Conservation (phyloP, 805 yeast genomes). For the Candida ipomoeae region DNA sequence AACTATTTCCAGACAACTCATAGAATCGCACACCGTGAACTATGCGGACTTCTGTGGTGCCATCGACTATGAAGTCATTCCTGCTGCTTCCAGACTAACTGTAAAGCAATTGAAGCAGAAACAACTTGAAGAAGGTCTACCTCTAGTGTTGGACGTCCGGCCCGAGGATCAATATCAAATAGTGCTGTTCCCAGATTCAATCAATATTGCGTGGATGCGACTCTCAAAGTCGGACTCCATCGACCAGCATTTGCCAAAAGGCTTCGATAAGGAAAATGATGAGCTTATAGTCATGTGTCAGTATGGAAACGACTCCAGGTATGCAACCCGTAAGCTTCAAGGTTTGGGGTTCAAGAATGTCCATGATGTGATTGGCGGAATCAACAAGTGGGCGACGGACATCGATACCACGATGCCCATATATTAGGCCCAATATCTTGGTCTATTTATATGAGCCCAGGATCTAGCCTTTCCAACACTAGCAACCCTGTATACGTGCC, state of each 20-base stretch:
- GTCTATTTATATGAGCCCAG: slow-evolving; percentile 5
- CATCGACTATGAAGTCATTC: slow-evolving; percentile 43
- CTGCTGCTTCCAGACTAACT: slow-evolving; percentile 43
- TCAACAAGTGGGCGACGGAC: slow-evolving; percentile 58
- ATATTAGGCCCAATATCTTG: slow-evolving; percentile 4
- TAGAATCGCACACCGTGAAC: slow-evolving; percentile 48
- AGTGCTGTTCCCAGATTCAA: slow-evolving; percentile 52
- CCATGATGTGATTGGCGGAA: slow-evolving; percentile 75
- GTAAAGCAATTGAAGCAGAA: slow-evolving; percentile 32
- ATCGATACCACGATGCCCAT: slow-evolving; percentile 43
- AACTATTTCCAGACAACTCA: slow-evolving; percentile 42
- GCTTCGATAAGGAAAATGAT: slow-evolving; percentile 20
- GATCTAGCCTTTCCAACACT: slow-evolving; percentile 40
- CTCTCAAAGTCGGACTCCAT: slow-evolving; percentile 21
- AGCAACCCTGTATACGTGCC: slow-evolving; percentile 50
- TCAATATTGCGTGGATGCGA: slow-evolving; percentile 59
- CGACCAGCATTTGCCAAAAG: slow-evolving; percentile 18
- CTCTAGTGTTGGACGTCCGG: slow-evolving; percentile 69
- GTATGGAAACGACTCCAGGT: slow-evolving; percentile 86
- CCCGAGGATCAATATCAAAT: slow-evolving; percentile 73
- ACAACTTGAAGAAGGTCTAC: slow-evolving; percentile 16
- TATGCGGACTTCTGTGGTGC: slow-evolving; percentile 77
- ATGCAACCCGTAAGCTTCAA: slow-evolving; percentile 58
- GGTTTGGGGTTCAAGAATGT: slow-evolving; percentile 47
- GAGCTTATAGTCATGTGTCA: slow-evolving; percentile 68